A percentile compares a stretch with the other conserved stretches of the same genome.
Conservation (phyloP, 2,329 filamentous ascomycete species). For the Fusarium sp. region DNA sequence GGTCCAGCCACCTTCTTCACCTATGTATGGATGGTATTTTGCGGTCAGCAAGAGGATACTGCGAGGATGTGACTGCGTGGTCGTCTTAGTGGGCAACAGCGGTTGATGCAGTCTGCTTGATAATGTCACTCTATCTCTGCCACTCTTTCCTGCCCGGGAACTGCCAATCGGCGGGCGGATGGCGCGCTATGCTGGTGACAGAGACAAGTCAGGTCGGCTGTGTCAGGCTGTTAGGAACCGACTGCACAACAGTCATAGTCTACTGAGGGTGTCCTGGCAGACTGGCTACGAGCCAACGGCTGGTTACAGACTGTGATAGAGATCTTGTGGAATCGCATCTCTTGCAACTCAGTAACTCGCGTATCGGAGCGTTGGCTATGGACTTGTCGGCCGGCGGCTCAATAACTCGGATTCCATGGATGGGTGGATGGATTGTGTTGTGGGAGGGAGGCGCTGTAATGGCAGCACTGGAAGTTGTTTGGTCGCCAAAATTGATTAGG, state of each 20-base stretch:
- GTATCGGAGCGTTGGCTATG: slow-evolving; percentile 14
- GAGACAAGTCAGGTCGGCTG: slow-evolving; percentile 7
- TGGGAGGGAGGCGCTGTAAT: slow-evolving; percentile 39
- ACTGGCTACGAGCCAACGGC: slow-evolving; percentile 32
- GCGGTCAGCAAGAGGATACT: slow-evolving; percentile 26
- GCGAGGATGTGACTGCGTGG: slow-evolving; percentile 38
- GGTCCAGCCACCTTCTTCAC: slow-evolving; percentile 8
- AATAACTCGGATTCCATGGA: slow-evolving; percentile 16
- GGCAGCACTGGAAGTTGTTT: slow-evolving; percentile 37
- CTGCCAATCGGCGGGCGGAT: slow-evolving; percentile 21
- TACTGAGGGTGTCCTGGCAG: slow-evolving; percentile 21
- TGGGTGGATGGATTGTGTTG: slow-evolving; percentile 25
- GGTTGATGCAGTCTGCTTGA: slow-evolving; percentile 39
- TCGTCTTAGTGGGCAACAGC: slow-evolving; percentile 28
- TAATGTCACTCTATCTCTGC: slow-evolving; percentile 39
- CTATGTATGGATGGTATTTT: not conserved
- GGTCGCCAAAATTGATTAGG: slow-evolving; percentile 30
- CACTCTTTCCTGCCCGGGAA: slow-evolving; percentile 13
- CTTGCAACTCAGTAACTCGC: slow-evolving; percentile 1
- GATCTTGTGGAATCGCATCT: slow-evolving; percentile 18
- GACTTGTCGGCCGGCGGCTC: slow-evolving; percentile 36
- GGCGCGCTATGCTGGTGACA: slow-evolving; percentile 28
- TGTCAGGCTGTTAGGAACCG: slow-evolving; percentile 16
- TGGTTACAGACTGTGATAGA: slow-evolving; percentile 27
- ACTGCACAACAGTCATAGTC: slow-evolving; percentile 4